A percentile compares a stretch with the other conserved stretches of the same genome.
phyloP scores from a whole-genome alignment of 2,329 filamentous ascomycete species.

The Diaporthe sp. region DNA sequence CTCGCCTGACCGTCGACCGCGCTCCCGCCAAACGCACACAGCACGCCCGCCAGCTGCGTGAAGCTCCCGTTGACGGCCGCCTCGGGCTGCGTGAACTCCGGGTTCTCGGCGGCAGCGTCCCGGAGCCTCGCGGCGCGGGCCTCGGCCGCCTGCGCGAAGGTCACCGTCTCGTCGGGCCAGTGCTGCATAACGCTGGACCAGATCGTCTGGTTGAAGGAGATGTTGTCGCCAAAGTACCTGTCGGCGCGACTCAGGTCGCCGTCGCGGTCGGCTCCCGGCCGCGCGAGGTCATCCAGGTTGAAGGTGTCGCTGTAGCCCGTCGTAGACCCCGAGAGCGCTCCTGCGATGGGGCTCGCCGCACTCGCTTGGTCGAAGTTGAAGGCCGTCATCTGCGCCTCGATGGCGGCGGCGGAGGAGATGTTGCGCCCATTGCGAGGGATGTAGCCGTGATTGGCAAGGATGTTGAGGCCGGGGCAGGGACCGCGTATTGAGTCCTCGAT shows the following conservation, averaged over 20 bases:
- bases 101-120: conserved; percentile 28
- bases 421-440: conserved; percentile 49
- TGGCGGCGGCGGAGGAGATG: conserved; percentile 46
- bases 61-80: conserved; percentile 7
- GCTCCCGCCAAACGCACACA: conserved; percentile 17
- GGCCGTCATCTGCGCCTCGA: conserved; percentile 42
- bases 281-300: conserved; percentile 42
- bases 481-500: conserved; percentile 41
- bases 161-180: conserved; percentile 27
- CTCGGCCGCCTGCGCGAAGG: conserved; percentile 21
- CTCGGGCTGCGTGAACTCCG: conserved; percentile 25
- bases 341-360: conserved; percentile 43
- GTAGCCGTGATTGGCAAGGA: conserved; percentile 55
- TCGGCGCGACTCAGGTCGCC: conserved; percentile 48
- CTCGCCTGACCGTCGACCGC: conserved; percentile 4
- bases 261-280: conserved; percentile 43
- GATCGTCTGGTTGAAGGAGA: conserved; percentile 28
- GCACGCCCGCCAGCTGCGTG: conserved; percentile 19
- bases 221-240: conserved; percentile 35
- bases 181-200: conserved; percentile 10
- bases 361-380: conserved; percentile 41
- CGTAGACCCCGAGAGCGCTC: conserved; percentile 47
- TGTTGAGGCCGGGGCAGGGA: conserved; percentile 53
- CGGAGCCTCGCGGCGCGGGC: conserved; percentile 28
- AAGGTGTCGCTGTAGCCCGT: conserved; percentile 42